phyloP scores from a whole-genome alignment of 768 basidiomycete species.

The Sutorius australiensis region DNA sequence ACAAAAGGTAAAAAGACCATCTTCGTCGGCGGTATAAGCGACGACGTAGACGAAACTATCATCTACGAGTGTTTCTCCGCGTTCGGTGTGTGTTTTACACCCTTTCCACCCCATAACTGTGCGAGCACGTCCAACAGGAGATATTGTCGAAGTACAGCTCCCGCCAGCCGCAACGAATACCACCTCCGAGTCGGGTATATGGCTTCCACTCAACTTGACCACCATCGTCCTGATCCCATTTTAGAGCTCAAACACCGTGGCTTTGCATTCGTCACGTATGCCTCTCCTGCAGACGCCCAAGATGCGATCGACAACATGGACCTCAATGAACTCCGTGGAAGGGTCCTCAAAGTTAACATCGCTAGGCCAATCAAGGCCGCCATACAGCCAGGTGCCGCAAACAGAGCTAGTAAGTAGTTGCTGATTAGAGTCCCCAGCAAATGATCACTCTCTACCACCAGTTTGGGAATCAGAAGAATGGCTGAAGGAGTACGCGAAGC shows the following conservation, averaged over 20 bases:
- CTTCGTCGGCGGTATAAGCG: constrained; percentile 78
- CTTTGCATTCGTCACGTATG: constrained; percentile 89
- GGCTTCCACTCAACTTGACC: constrained; percentile 1
- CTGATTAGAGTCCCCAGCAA: background rate
- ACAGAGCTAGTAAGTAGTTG: constrained; percentile 65
- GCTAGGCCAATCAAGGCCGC: constrained; percentile 79
- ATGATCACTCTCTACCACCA: constrained; percentile 29
- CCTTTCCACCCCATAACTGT: background rate
- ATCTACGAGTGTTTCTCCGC: constrained; percentile 80
- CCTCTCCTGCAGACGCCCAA: constrained; percentile 77
- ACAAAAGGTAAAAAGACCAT: constrained; percentile 82
- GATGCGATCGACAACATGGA: constrained; percentile 99
- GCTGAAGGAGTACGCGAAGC: constrained; percentile 78
- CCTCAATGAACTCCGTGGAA: constrained; percentile 79
- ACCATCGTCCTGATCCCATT: background rate
- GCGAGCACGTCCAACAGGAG: constrained; percentile 49
- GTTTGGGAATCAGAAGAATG: constrained; percentile 98
- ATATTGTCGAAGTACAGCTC: constrained; percentile 88
- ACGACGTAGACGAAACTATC: constrained; percentile 75
- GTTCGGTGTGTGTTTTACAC: constrained; percentile 59
- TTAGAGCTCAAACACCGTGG: constrained; percentile 83
- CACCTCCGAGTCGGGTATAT: constrained; percentile 53
- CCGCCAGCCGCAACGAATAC: constrained; percentile 76
- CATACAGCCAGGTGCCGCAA: constrained; percentile 56
- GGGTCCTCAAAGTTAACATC: constrained; percentile 77